phyloP scores from a whole-genome alignment of 768 basidiomycete genomes.

The Tylopilus balloui region DNA sequence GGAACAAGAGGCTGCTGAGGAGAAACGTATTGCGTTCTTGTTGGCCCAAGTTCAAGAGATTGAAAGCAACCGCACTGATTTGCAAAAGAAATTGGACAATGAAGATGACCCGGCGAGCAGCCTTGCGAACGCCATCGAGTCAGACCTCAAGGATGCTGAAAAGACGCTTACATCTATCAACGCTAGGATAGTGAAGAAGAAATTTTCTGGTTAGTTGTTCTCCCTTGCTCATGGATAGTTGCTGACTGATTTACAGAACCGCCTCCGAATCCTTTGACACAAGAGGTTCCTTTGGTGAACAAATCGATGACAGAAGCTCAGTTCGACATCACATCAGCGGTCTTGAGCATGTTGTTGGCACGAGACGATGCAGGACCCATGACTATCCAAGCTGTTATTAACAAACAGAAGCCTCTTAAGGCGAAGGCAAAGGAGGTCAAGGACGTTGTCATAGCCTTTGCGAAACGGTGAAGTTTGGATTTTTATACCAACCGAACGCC shows the following conservation, averaged over 20 bases:
- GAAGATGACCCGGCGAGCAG: neutral
- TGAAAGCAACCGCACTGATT: neutral
- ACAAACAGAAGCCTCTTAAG: neutral
- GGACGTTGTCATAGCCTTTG: conserved; percentile 9
- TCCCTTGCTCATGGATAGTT: neutral
- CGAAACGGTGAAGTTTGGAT: conserved; percentile 11
- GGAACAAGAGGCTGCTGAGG: conserved; percentile 21
- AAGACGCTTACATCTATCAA: conserved; percentile 8
- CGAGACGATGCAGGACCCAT: conserved; percentile 19
- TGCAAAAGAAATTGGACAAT: conserved; percentile 3
- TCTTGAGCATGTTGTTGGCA: conserved; percentile 10
- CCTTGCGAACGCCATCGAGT: conserved; percentile 4
- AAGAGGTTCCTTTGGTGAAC: neutral
- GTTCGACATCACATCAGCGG: neutral
- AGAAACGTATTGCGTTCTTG: conserved; percentile 22
- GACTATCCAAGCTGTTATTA: conserved; percentile 5
- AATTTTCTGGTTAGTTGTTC: conserved; percentile 17
- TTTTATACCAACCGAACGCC: neutral
- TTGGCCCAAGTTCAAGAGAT: conserved; percentile 13
- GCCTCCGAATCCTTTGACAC: neutral
- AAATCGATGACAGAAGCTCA: conserved; percentile 7
- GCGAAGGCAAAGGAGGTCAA: conserved; percentile 1
- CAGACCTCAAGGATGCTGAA: conserved; percentile 17
- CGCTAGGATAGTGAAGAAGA: conserved; percentile 17
- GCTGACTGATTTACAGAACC: conserved; percentile 13